Evolutionary conservation across 1,284 basidiomycete species (phyloP).

Genomic region (Fomes fomentarius): DNA sequence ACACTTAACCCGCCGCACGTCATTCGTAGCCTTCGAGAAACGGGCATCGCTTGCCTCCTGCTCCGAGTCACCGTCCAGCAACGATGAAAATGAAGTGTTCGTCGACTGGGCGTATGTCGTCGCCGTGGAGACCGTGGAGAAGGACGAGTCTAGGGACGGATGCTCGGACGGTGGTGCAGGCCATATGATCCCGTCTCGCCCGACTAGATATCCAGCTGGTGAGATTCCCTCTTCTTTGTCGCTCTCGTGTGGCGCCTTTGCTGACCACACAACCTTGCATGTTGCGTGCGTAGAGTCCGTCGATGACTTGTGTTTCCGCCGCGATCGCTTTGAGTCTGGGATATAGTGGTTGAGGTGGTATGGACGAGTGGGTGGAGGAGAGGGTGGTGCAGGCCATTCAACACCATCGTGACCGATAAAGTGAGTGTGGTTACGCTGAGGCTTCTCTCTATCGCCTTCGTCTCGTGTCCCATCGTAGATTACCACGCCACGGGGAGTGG

Average conservation of each 20-base stretch:
- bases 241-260: not conserved
- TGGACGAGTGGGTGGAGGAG: not conserved
- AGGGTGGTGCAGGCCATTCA: not conserved
- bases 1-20: no score
- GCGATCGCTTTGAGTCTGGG: no score
- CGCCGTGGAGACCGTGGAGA: not conserved
- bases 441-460: not conserved
- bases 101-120: no score
- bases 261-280: not conserved
- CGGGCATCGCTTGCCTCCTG: no score
- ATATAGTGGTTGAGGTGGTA: not conserved
- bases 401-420: not conserved
- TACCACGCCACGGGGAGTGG: not conserved
- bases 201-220: not conserved
- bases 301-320: no score
- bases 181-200: not conserved
- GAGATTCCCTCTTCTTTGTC: not conserved
- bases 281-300: not conserved
- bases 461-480: not conserved
- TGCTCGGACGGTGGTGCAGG: not conserved
- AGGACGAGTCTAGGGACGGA: not conserved
- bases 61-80: no score
- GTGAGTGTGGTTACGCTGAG: not conserved
- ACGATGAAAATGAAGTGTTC: no score
- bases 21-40: no score